These are phyloP conservation scores for Canavalia ensiformis DNA, from an alignment of 306 rosid genomes.

Conservation along the genomic window DNA sequence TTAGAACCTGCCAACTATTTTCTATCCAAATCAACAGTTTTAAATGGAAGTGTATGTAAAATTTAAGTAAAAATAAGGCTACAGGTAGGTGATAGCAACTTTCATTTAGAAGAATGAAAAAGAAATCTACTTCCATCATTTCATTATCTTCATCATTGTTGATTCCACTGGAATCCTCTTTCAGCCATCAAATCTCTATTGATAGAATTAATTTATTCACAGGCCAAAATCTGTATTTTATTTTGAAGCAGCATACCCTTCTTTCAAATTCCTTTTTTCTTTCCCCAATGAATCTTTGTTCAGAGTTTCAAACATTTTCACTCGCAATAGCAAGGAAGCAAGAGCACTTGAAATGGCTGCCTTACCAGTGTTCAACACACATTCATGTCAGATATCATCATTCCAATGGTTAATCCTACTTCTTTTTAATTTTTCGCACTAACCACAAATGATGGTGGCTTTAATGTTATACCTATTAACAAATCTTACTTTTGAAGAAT, in stretches of 20 bases:
- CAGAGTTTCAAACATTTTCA: neutral
- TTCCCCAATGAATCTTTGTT: neutral
- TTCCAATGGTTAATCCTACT: neutral
- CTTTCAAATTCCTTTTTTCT: neutral
- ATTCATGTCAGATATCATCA: neutral
- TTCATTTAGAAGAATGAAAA: neutral
- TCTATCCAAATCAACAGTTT: neutral
- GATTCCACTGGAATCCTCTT: neutral
- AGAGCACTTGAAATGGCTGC: neutral
- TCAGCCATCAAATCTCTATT: neutral
- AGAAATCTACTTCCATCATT: neutral
- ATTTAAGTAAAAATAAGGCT: constrained; percentile 16
- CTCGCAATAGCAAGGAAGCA: neutral
- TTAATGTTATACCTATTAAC: neutral
- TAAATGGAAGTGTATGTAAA: neutral
- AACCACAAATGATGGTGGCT: neutral
- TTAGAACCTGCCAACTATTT: constrained; percentile 13
- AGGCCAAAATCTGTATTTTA: neutral
- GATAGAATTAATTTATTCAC: no score
- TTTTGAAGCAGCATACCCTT: neutral
- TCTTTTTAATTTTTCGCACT: neutral
- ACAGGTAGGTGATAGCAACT: constrained; percentile 14
- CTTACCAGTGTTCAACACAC: neutral
- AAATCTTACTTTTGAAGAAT: neutral
- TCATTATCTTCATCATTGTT: neutral